Conservation (phyloP, 2,329 filamentous ascomycete genomes). For the Hawksworthiomyces lignivorus region DNA sequence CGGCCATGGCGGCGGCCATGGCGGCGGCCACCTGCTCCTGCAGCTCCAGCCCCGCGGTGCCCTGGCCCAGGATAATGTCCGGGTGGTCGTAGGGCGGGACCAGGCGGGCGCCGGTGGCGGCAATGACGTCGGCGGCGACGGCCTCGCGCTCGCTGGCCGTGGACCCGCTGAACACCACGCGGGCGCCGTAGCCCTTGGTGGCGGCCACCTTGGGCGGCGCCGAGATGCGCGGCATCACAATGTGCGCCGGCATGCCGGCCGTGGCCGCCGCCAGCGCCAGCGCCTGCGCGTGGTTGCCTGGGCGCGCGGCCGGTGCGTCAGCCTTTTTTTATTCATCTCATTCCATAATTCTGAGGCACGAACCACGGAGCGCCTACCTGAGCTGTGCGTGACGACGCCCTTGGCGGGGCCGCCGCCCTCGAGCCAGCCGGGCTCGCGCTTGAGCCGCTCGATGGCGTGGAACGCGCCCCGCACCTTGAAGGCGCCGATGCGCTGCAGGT, state of each 20-base stretch:
- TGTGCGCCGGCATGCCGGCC: slow-evolving; percentile 68
- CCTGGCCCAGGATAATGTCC: slow-evolving; percentile 86
- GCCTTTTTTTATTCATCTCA: too few species aligned
- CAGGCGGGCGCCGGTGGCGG: slow-evolving; percentile 65
- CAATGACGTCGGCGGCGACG: slow-evolving; percentile 60
- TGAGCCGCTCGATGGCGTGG: slow-evolving; percentile 68
- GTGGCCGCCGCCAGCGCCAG: slow-evolving; percentile 75
- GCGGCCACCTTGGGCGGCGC: slow-evolving; percentile 81
- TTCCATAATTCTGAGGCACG: too few species aligned
- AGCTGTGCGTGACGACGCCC: slow-evolving; percentile 86
- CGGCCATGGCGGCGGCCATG: slow-evolving; percentile 14
- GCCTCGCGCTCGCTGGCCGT: slow-evolving; percentile 77
- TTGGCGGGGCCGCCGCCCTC: slow-evolving; percentile 49
- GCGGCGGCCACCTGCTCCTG: slow-evolving; percentile 57
- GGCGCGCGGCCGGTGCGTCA: too few species aligned
- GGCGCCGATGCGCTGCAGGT: slow-evolving; percentile 80
- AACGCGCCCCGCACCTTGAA: slow-evolving; percentile 92
- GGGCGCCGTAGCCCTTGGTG: slow-evolving; percentile 69
- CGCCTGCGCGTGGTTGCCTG: slow-evolving; percentile 92
- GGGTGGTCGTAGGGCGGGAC: slow-evolving; percentile 91
- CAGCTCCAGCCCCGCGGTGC: slow-evolving; percentile 79
- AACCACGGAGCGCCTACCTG: too few species aligned
- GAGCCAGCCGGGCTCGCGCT: slow-evolving; percentile 52
- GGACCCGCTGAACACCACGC: slow-evolving; percentile 72
- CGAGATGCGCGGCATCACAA: slow-evolving; percentile 86